Percentiles rank a stretch among this genome's conserved stretches.
phyloP scores from a whole-genome alignment of 768 basidiomycete genomes.

The Leucosporidium creatinivorum region DNA sequence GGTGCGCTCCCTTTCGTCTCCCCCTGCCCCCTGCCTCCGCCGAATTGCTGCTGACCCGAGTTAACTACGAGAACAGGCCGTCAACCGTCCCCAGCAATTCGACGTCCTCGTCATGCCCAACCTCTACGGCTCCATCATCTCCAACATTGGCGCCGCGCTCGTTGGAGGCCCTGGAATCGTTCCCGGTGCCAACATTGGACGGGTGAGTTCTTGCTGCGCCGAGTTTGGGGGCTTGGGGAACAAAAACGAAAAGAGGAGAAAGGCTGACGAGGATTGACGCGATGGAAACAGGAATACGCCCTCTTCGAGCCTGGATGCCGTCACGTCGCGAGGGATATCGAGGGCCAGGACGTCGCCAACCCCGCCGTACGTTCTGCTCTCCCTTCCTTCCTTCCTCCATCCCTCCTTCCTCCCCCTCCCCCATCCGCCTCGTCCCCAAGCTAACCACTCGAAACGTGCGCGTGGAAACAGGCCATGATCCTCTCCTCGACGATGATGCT shows the following conservation, averaged over 20 bases:
- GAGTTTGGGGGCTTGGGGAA: background rate
- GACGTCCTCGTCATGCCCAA: conserved; percentile 99
- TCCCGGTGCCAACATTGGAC: conserved; percentile 94
- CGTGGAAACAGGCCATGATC: conserved; percentile 40
- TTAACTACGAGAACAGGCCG: conserved; percentile 47
- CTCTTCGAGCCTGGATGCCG: conserved; percentile 98
- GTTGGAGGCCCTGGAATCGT: conserved; percentile 98
- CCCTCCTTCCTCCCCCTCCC: no score
- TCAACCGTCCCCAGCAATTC: conserved; percentile 89
- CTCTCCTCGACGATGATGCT: conserved; percentile 46
- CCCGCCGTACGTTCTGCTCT: conserved; percentile 30
- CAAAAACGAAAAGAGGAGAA: background rate
- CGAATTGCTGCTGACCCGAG: no score
- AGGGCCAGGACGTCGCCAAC: conserved; percentile 46
- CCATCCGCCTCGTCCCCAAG: background rate
- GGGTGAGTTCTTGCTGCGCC: conserved; percentile 51
- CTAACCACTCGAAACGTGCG: no score
- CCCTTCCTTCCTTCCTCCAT: background rate
- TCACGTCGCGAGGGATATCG: conserved; percentile 41
- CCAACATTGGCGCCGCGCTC: conserved; percentile 96
- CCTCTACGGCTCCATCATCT: conserved; percentile 91
- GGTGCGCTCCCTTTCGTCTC: conserved; percentile 12
- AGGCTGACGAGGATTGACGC: background rate
- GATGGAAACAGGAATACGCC: conserved; percentile 67
- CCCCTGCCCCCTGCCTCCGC: no score